Percentiles rank a stretch among this genome's conserved stretches.
phyloP scores from a whole-genome alignment of 2,329 filamentous ascomycete genomes.

The Teratosphaeria gauchensis region DNA sequence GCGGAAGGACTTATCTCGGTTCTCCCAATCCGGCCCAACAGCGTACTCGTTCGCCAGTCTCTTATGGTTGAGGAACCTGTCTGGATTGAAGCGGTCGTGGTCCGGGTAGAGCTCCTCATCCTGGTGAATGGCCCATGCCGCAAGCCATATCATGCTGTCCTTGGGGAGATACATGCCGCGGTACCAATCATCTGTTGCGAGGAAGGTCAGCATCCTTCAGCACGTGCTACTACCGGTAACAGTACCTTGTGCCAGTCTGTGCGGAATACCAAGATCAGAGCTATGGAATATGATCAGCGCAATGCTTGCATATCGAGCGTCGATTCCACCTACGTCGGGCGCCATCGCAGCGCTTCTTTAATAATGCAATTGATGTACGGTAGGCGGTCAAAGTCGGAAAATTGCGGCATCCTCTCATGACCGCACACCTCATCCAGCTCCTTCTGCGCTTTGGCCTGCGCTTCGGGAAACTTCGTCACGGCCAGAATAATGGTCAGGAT shows the following conservation, averaged over 20 bases:
- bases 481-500: constrained; percentile 32
- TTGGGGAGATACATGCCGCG: constrained; percentile 19
- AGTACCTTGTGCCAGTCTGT: constrained; percentile 24
- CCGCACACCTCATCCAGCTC: constrained; percentile 29
- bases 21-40: no score
- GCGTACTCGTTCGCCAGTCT: constrained; percentile 19
- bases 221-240: no score
- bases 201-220: no score
- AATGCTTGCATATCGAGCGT: no score
- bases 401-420: constrained; percentile 19
- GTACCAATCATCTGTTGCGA: constrained; percentile 17
- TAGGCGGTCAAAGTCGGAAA: constrained; percentile 22
- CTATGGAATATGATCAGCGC: no score
- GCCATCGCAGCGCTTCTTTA: constrained; percentile 30
- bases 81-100: constrained; percentile 39
- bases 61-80: constrained; percentile 30
- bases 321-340: constrained; percentile 8
- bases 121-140: constrained; percentile 35
- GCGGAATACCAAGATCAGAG: constrained; percentile 25
- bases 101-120: constrained; percentile 41
- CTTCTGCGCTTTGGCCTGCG: constrained; percentile 26
- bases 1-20: neutral
- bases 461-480: constrained; percentile 38
- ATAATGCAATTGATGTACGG: constrained; percentile 27
- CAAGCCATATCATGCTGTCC: constrained; percentile 15